phyloP scores from a whole-genome alignment of 176 grass and related monocot genomes.

The Calamus simplicifolius region DNA sequence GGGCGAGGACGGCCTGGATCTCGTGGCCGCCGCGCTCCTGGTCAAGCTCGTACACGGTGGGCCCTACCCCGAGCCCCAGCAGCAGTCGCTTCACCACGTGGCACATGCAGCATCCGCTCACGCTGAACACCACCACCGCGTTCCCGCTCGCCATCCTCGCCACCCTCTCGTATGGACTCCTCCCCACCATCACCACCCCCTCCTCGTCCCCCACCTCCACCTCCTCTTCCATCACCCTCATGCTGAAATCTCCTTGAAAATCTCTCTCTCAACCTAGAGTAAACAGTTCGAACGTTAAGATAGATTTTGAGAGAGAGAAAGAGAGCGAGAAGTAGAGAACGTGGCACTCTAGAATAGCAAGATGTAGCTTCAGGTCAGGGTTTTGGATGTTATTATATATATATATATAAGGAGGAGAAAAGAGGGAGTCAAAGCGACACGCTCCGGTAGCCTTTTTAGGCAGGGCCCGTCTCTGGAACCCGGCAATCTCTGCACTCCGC shows the following conservation, averaged over 20 bases:
- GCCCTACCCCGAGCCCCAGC: constrained; percentile 75
- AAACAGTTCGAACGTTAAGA: not conserved
- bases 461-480: constrained; percentile 25
- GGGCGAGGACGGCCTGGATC: constrained; percentile 64
- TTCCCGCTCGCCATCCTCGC: constrained; percentile 65
- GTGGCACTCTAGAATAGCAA: not conserved
- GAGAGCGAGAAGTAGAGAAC: not conserved
- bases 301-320: not conserved
- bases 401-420: constrained; percentile 1
- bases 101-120: constrained; percentile 96
- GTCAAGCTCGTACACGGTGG: constrained; percentile 86
- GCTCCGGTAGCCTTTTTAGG: constrained; percentile 53
- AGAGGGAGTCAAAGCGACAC: constrained; percentile 47
- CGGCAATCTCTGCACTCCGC: constrained; percentile 38
- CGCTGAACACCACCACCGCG: constrained; percentile 91
- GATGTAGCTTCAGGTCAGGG: too few species aligned
- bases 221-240: constrained; percentile 29
- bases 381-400: not conserved
- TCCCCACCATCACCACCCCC: constrained; percentile 12
- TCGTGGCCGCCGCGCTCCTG: constrained; percentile 36
- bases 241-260: not conserved
- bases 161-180: constrained; percentile 53
- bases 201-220: constrained; percentile 14
- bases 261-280: not conserved
- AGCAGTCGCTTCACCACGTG: constrained; percentile 88